A percentile compares a stretch with the other conserved stretches of the same genome.
phyloP scores from a whole-genome alignment of 805 yeast genomes.

The Lipomyces spencermartinsiae region DNA sequence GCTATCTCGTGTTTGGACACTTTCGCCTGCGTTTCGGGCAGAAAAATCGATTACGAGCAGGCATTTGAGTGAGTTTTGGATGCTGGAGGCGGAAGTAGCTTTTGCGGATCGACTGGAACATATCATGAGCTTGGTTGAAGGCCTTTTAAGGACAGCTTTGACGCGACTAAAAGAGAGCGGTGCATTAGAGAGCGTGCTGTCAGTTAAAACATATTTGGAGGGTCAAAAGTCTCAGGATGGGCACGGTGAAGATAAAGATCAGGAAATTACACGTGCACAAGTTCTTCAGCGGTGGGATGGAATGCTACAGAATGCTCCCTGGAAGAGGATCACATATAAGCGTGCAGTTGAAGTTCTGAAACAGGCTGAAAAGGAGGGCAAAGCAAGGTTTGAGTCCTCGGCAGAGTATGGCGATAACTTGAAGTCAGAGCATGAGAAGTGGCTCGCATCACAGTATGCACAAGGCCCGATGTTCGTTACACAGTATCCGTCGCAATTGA shows the following conservation, averaged over 20 bases:
- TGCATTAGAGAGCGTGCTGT: slow-evolving; percentile 16
- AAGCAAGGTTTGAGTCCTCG: slow-evolving; percentile 50
- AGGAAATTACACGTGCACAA: slow-evolving; percentile 30
- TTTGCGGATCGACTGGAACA: slow-evolving; percentile 63
- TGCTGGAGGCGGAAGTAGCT: slow-evolving; percentile 91
- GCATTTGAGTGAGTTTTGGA: slow-evolving; percentile 95
- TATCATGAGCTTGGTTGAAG: slow-evolving; percentile 70
- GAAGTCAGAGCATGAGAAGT: slow-evolving; percentile 88
- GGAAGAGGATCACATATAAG: slow-evolving; percentile 77
- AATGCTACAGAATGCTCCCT: slow-evolving; percentile 52
- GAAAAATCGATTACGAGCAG: slow-evolving; percentile 90
- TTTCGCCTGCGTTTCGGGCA: slow-evolving; percentile 93
- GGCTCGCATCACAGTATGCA: slow-evolving; percentile 74
- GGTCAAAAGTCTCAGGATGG: slow-evolving; percentile 8
- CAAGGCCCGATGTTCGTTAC: slow-evolving; percentile 84
- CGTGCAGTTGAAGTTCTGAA: slow-evolving; percentile 70
- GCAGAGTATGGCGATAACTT: slow-evolving; percentile 76
- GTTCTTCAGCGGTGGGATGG: slow-evolving; percentile 65
- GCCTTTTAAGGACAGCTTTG: slow-evolving; percentile 64
- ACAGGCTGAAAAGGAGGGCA: slow-evolving; percentile 44
- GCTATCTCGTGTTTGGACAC: slow-evolving; percentile 80
- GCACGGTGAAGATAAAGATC: slow-evolving; percentile 17
- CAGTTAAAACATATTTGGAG: slow-evolving; percentile 17
- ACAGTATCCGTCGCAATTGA: slow-evolving; percentile 77
- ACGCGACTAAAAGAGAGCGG: slow-evolving; percentile 32